These are phyloP conservation scores for Trypanosoma vivax DNA, from an alignment of 208 protist genomes.

Conservation along the genomic window DNA sequence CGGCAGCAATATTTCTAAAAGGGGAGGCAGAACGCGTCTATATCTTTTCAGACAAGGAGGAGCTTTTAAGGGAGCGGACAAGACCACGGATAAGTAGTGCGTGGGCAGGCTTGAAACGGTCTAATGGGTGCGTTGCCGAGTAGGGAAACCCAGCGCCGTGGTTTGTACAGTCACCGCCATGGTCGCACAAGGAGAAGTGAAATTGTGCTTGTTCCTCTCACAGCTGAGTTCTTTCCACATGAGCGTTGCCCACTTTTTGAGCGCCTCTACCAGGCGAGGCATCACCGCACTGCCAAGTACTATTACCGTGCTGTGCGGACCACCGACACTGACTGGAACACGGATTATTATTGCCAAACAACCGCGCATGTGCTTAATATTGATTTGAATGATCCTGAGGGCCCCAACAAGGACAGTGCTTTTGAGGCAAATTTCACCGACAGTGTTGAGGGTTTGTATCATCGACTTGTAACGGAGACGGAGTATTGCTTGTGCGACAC, in stretches of 20 bases:
- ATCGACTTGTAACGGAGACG: constrained; percentile 53
- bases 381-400: constrained; percentile 4
- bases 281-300: constrained; percentile 71
- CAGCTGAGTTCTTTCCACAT: constrained; percentile 49
- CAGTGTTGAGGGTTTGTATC: constrained; percentile 58
- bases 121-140: constrained; percentile 68
- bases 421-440: constrained; percentile 49
- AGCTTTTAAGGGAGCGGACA: too few relatives aligned
- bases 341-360: constrained; percentile 64
- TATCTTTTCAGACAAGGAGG: too few relatives aligned
- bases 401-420: constrained; percentile 6
- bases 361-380: constrained; percentile 25
- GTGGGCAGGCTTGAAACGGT: neutral
- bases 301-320: constrained; percentile 58
- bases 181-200: constrained; percentile 63
- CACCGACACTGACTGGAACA: constrained; percentile 25
- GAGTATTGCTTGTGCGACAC: constrained; percentile 59
- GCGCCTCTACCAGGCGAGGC: constrained; percentile 39
- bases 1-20: too few relatives aligned
- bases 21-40: too few relatives aligned
- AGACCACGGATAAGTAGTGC: too few relatives aligned
- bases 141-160: constrained; percentile 65
- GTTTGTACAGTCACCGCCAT: constrained; percentile 74
- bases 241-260: constrained; percentile 53
- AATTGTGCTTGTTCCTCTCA: constrained; percentile 71